phyloP scores from a whole-genome alignment of 1,139 yeast species.

The Hansenula lynferdii region DNA sequence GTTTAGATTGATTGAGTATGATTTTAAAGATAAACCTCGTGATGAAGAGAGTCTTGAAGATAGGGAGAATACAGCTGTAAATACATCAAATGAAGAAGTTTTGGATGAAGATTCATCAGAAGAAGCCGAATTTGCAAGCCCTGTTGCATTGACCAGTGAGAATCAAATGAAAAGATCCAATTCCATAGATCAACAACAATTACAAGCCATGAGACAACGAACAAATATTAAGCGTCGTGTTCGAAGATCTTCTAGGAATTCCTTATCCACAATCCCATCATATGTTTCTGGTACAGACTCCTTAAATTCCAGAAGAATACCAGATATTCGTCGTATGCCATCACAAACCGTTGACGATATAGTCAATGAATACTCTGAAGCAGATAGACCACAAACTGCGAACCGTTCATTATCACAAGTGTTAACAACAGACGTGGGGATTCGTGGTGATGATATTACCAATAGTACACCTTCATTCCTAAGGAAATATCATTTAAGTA shows the following conservation, averaged over 20 bases:
- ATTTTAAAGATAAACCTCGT: constrained; percentile 37
- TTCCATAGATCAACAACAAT: background rate
- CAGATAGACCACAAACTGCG: no score
- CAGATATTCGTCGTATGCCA: constrained; percentile 32
- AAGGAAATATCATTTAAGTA: constrained; percentile 26
- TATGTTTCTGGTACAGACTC: no score
- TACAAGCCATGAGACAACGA: background rate
- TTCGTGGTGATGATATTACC: constrained; percentile 21
- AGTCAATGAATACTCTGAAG: constrained; percentile 56
- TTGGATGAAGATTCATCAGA: constrained; percentile 1
- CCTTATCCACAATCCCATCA: background rate
- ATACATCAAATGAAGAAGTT: background rate
- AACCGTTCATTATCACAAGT: constrained; percentile 10
- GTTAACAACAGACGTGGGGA: constrained; percentile 18
- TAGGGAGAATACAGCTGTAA: background rate
- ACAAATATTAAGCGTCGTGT: no score
- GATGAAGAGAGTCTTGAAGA: background rate
- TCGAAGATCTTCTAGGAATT: no score
- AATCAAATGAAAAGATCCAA: background rate
- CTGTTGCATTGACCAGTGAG: background rate
- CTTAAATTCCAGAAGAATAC: background rate
- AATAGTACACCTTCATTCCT: constrained; percentile 25
- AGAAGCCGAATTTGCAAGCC: background rate
- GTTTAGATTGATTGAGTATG: constrained; percentile 64
- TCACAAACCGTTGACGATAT: constrained; percentile 53